phyloP scores from a whole-genome alignment of 805 yeast genomes.

The Scheffersomyces stipitis region DNA sequence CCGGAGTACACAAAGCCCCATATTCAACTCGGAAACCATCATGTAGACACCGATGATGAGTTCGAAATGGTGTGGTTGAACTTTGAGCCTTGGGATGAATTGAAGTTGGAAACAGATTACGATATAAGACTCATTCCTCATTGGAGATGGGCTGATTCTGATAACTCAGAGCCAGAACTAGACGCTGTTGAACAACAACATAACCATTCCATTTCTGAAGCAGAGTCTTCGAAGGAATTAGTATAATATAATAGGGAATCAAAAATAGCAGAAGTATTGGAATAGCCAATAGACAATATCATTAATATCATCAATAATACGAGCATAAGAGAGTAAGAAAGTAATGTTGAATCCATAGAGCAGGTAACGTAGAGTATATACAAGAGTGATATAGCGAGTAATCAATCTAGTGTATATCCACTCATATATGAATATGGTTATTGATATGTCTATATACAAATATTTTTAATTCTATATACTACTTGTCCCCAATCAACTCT shows the following conservation, averaged over 20 bases:
- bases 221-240: no score
- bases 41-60: conserved; percentile 39
- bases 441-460: no score
- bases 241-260: not conserved
- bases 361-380: not conserved
- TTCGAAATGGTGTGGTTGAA: conserved; percentile 44
- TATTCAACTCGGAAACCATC: conserved; percentile 36
- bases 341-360: no score
- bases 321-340: no score
- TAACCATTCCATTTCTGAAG: not conserved
- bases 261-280: not conserved
- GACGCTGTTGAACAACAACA: not conserved
- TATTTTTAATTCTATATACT: no score
- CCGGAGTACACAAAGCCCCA: conserved; percentile 34
- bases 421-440: not conserved
- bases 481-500: conserved; percentile 27
- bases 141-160: conserved; percentile 9
- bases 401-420: not conserved
- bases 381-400: not conserved
- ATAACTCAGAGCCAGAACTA: not conserved
- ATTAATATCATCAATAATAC: not conserved
- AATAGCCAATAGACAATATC: not conserved
- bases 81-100: conserved; percentile 48
- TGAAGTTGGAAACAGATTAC: conserved; percentile 36
- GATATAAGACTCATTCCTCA: conserved; percentile 40